A percentile compares a stretch with the other conserved stretches of the same genome.
Evolutionary conservation across 129 eudicot species (phyloP).

Genomic region (Dittrichia graveolens): DNA sequence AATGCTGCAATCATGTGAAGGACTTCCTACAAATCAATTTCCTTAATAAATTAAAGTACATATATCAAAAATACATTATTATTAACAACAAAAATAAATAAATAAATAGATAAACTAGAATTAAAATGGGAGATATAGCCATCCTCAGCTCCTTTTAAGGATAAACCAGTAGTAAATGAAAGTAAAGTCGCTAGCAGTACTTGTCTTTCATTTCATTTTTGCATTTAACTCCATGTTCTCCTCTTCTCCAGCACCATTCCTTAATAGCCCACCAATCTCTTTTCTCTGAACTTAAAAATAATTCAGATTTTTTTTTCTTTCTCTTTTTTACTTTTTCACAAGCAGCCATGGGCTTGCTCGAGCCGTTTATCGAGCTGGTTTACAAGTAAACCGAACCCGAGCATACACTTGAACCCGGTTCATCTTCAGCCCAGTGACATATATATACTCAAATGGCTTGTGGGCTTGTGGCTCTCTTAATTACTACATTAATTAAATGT

Average conservation of each 20-base stretch:
- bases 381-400: no score
- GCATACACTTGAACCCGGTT: neutral
- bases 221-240: conserved; percentile 12
- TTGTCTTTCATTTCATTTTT: conserved; percentile 11
- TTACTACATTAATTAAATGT: no score
- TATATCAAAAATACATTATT: neutral
- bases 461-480: neutral
- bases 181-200: conserved; percentile 25
- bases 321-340: neutral
- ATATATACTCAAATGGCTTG: neutral
- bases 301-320: neutral
- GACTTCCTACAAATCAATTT: neutral
- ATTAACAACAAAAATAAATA: neutral
- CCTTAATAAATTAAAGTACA: conserved; percentile 1
- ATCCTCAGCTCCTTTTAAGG: conserved; percentile 23
- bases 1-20: no score
- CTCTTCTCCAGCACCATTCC: neutral
- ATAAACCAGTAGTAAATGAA: conserved; percentile 13
- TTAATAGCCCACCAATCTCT: conserved; percentile 5
- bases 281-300: neutral
- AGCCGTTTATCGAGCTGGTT: no score
- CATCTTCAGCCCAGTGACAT: neutral
- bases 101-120: neutral
- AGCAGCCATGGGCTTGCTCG: no score
- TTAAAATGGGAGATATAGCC: neutral